These are phyloP conservation scores for Nakazawaea siamensis DNA, from an alignment of 805 yeast species.

Conservation along the genomic window DNA sequence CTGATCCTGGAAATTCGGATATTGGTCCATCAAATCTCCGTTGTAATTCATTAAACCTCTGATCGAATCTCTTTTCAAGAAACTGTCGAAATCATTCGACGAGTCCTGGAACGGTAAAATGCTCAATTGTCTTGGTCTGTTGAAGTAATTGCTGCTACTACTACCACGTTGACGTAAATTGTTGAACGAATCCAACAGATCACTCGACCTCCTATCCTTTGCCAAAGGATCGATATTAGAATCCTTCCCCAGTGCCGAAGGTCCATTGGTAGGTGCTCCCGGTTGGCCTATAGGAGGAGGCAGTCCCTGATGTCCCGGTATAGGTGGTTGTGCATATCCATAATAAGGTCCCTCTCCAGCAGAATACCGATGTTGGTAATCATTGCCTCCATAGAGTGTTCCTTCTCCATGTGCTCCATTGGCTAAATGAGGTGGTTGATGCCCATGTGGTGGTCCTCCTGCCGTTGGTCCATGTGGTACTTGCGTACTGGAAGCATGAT, in stretches of 20 bases:
- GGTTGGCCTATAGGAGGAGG: conserved; percentile 1
- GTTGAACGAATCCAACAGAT: conserved; percentile 40
- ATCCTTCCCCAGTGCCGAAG: conserved; percentile 1
- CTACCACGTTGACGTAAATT: conserved; percentile 23
- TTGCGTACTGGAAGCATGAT: neutral
- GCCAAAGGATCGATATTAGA: conserved; percentile 16
- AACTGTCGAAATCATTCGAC: conserved; percentile 24
- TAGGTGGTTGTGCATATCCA: conserved; percentile 2
- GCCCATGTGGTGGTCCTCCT: neutral
- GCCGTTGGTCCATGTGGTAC: neutral
- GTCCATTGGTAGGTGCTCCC: neutral
- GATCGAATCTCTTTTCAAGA: conserved; percentile 26
- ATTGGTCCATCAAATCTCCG: conserved; percentile 19
- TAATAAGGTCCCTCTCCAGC: conserved; percentile 7
- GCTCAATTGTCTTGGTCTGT: conserved; percentile 21
- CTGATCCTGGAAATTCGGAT: conserved; percentile 17
- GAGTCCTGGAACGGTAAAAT: conserved; percentile 19
- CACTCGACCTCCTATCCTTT: conserved; percentile 34
- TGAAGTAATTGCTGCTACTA: conserved; percentile 20
- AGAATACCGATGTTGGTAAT: conserved; percentile 6
- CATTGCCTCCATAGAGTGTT: conserved; percentile 1
- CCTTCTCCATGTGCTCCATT: neutral
- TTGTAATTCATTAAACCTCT: conserved; percentile 19
- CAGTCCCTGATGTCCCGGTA: neutral
- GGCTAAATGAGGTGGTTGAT: neutral